These are phyloP conservation scores for Backusella tarrabulga DNA, from an alignment of 192 early-diverging fungal genomes.

Conservation along the genomic window DNA sequence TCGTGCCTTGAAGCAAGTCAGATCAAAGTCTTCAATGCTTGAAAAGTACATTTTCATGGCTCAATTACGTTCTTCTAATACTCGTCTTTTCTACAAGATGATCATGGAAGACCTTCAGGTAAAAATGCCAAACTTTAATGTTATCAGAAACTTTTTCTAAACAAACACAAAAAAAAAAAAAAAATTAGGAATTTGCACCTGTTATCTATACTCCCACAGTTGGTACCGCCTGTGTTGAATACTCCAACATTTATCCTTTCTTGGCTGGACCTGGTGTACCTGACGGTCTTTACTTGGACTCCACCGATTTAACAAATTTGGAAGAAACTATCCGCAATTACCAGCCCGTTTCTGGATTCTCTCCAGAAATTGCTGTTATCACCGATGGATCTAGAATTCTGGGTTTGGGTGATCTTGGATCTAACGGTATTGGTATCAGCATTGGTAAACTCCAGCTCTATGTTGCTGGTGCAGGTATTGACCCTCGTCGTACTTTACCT, in stretches of 20 bases:
- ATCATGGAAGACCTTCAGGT: conserved; percentile 76
- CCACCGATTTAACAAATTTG: conserved; percentile 71
- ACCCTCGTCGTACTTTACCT: conserved; percentile 84
- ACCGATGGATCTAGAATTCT: conserved; percentile 94
- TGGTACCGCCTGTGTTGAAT: conserved; percentile 83
- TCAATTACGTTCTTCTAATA: conserved; percentile 77
- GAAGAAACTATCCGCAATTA: conserved; percentile 80
- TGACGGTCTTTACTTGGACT: conserved; percentile 87
- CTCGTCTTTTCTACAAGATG: conserved; percentile 82
- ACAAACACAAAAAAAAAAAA: not conserved
- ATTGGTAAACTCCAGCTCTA: conserved; percentile 96
- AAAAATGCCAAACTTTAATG: not conserved
- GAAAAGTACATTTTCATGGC: conserved; percentile 89
- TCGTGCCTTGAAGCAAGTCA: conserved; percentile 71
- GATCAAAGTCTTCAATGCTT: conserved; percentile 65
- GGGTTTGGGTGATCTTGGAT: conserved; percentile 92
- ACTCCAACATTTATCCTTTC: conserved; percentile 86
- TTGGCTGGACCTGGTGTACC: conserved; percentile 68
- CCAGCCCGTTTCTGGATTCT: conserved; percentile 38
- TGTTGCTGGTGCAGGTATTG: conserved; percentile 81
- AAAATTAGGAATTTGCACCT: conserved; percentile 67
- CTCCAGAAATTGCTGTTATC: conserved; percentile 86
- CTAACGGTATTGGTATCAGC: conserved; percentile 95
- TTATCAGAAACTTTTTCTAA: no score
- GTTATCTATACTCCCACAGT: conserved; percentile 85